These are phyloP conservation scores for Setaria italica DNA, from an alignment of 202 grass and related monocot genomes.

Conservation along the genomic window DNA sequence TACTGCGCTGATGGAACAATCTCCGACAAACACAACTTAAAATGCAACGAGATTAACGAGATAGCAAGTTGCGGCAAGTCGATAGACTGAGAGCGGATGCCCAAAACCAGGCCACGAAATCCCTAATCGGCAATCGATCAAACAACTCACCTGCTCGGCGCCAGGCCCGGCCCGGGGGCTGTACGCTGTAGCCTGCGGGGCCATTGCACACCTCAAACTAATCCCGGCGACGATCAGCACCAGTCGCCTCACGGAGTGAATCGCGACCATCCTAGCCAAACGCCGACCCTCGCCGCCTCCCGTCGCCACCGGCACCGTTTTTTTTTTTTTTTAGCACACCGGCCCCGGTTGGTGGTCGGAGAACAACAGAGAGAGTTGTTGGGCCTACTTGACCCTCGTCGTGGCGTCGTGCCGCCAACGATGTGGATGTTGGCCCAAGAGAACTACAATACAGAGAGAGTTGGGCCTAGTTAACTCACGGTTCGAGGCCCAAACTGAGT, in stretches of 20 bases:
- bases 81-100: background rate
- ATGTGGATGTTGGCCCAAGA: background rate
- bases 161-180: background rate
- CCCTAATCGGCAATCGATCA: conserved; percentile 45
- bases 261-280: conserved; percentile 47
- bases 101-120: background rate
- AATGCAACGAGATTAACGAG: conserved; percentile 10
- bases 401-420: no score
- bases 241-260: conserved; percentile 43
- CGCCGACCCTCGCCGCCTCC: conserved; percentile 26
- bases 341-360: no score
- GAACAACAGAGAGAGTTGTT: no score
- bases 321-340: background rate
- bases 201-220: conserved; percentile 30
- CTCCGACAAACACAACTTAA: background rate
- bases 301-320: background rate
- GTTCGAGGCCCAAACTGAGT: background rate
- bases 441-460: background rate
- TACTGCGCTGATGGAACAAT: background rate
- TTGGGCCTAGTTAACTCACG: background rate
- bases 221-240: conserved; percentile 49
- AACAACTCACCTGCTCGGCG: conserved; percentile 51
- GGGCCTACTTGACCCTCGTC: no score
- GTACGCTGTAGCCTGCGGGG: background rate
- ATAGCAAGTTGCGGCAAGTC: background rate